phyloP scores from a whole-genome alignment of 2,329 filamentous ascomycete genomes.

The Microdochium paspali region DNA sequence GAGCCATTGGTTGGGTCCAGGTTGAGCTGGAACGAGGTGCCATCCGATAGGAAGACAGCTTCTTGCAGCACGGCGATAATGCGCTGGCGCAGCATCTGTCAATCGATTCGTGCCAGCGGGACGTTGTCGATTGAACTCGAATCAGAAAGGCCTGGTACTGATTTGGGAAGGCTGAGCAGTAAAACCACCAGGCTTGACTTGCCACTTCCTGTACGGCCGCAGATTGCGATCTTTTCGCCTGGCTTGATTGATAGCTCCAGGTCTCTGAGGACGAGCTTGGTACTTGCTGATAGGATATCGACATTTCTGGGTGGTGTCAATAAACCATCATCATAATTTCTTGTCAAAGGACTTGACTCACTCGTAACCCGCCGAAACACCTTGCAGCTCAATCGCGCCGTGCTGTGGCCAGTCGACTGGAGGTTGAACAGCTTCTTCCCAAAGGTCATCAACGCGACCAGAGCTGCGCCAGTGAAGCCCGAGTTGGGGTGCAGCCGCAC shows the following conservation, averaged over 20 bases:
- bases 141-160: conserved; percentile 6
- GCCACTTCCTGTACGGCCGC: conserved; percentile 28
- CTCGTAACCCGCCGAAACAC: conserved; percentile 17
- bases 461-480: conserved; percentile 26
- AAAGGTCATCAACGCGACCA: conserved; percentile 27
- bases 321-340: too few relatives aligned
- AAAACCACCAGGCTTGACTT: conserved; percentile 33
- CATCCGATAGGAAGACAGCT: conserved; percentile 37
- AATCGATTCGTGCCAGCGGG: conserved; percentile 25
- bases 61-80: conserved; percentile 46
- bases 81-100: conserved; percentile 30
- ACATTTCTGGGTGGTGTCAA: too few relatives aligned
- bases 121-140: conserved; percentile 33
- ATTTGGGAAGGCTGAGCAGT: conserved; percentile 22
- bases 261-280: not conserved
- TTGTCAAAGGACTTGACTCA: too few relatives aligned
- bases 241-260: conserved; percentile 15
- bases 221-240: conserved; percentile 24
- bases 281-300: too few relatives aligned
- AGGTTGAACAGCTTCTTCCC: conserved; percentile 15
- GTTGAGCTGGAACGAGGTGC: conserved; percentile 28
- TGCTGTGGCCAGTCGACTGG: conserved; percentile 17
- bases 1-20: conserved; percentile 28
- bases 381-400: conserved; percentile 18
- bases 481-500: conserved; percentile 28